Base-by-base conservation (phyloP, 2,329 filamentous ascomycete genomes). In the Xylariaceae sp. region DNA sequence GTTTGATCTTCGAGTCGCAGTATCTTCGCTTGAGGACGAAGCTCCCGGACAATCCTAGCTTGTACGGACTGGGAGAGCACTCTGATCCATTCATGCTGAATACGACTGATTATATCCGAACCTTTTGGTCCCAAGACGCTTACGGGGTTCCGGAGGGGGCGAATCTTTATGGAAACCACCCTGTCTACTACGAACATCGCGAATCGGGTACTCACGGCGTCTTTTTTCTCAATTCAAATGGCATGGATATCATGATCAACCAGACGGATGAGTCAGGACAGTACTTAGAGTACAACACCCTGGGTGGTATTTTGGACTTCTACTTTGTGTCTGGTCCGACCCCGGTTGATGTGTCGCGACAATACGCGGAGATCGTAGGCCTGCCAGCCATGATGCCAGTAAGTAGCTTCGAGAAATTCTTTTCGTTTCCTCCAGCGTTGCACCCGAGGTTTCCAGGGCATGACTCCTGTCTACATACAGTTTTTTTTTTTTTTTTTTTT, bases 351-450 rank as follows among this genome's bases (percentile, higher is more conserved):
- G 78, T 82, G 0, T 68, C 77, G 9, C 65, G 67, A 50, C 79
- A 84, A 52, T 83, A 83, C 48, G 66, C 77, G 1, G 69, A 76
- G 43, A 62, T 83, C 24, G 70, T 72, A 9, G 78, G 76, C 0
- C 59, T 73, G 4, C 76, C 80, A 2, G 68, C 73, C 2, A 81
- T 84, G 75, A 72, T 78, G 59, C 78, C n/a, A 29, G n/a, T n/a
- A n/a, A n/a, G n/a, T n/a, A n/a, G n/a, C n/a, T n/a, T n/a, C n/a
- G n/a, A n/a, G n/a, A n/a, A n/a, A n/a, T n/a, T n/a, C n/a, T n/a
- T n/a, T n/a, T n/a, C n/a, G 89, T 1, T 91, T 76, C 58, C 88
- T 94, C 50, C 87, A 94, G 59, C 91, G 87, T 53, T 76, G 86
- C n/a, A n/a, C n/a, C n/a, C n/a, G n/a, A n/a, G n/a, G n/a, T n/a